Conservation (phyloP, 768 basidiomycete species). For the Tephrocybe sp. region DNA sequence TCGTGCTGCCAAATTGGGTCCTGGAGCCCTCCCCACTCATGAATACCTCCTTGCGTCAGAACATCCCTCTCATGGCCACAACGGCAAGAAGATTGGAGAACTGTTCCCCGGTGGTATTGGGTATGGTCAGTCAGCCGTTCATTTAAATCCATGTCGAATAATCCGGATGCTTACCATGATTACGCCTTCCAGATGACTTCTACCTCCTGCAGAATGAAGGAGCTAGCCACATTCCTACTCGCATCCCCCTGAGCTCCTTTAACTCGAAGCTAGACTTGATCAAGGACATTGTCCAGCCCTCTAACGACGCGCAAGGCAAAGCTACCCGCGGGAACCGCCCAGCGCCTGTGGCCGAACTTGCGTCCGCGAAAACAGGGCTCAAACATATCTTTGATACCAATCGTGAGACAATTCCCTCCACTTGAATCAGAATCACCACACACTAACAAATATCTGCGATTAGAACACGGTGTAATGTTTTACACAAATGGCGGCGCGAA, state of each 20-base stretch:
- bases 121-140: slow-evolving; percentile 47
- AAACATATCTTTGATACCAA: slow-evolving; percentile 65
- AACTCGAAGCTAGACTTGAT: slow-evolving; percentile 45
- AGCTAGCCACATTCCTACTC: slow-evolving; percentile 41
- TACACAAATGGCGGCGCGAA: slow-evolving; percentile 62
- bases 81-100: slow-evolving; percentile 54
- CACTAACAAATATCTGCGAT: background rate
- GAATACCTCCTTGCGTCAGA: slow-evolving; percentile 45
- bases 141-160: background rate
- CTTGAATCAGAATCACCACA: background rate
- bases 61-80: slow-evolving; percentile 49
- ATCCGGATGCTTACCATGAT: background rate
- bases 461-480: slow-evolving; percentile 77
- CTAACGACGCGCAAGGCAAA: slow-evolving; percentile 27
- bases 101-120: slow-evolving; percentile 54
- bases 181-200: slow-evolving; percentile 54
- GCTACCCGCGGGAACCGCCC: slow-evolving; percentile 26
- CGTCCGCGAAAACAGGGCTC: slow-evolving; percentile 58
- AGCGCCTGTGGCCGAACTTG: slow-evolving; percentile 52
- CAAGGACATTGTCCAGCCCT: slow-evolving; percentile 36
- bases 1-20: slow-evolving; percentile 51
- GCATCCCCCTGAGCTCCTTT: slow-evolving; percentile 44
- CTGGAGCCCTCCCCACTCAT: slow-evolving; percentile 52
- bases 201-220: slow-evolving; percentile 50
- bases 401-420: slow-evolving; percentile 45